These are phyloP conservation scores for Xylaria grammica DNA, from an alignment of 495 filamentous ascomycete species.

Conservation along the genomic window DNA sequence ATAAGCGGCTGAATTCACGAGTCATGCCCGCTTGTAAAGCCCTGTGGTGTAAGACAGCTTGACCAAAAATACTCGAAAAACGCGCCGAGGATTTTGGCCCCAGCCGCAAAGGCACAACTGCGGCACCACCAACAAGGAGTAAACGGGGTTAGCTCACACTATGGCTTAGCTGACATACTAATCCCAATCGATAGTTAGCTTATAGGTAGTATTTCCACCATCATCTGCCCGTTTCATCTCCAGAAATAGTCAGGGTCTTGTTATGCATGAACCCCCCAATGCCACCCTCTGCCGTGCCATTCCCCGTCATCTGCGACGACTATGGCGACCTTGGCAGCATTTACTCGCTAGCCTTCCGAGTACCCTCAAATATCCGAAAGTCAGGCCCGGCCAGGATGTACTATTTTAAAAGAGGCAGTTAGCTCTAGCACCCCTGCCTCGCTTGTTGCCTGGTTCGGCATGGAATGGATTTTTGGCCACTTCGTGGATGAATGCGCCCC, in stretches of 20 bases:
- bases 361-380: slow-evolving; percentile 14
- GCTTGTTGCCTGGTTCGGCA: background rate
- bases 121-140: background rate
- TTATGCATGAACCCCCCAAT: background rate
- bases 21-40: background rate
- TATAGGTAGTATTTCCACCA: background rate
- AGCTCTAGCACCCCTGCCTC: background rate
- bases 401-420: slow-evolving; percentile 20
- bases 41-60: too few species aligned
- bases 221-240: slow-evolving; percentile 16
- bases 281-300: background rate
- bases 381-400: background rate
- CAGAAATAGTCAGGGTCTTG: background rate
- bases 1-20: too few species aligned
- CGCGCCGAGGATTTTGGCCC: too few species aligned
- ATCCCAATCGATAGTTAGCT: too few species aligned
- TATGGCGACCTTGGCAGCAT: background rate
- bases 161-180: background rate
- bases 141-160: background rate
- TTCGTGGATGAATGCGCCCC: slow-evolving; percentile 5
- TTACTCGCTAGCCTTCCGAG: background rate
- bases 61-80: too few species aligned
- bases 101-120: too few species aligned
- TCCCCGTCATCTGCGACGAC: background rate
- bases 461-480: background rate